phyloP scores from a whole-genome alignment of 495 filamentous ascomycete species.

The Amphirosellinia nigrospora region DNA sequence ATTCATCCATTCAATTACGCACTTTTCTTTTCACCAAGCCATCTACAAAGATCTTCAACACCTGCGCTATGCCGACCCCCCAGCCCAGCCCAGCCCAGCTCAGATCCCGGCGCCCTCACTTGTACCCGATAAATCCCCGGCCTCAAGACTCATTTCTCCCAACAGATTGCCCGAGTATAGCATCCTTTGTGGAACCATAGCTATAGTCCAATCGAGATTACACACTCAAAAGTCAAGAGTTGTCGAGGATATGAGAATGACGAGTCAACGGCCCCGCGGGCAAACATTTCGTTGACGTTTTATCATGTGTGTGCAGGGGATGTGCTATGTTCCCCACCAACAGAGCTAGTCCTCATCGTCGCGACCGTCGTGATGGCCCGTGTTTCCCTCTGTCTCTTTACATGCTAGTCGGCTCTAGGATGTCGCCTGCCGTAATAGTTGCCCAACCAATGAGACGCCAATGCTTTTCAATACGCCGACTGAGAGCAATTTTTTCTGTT shows the following conservation, averaged over 20 bases:
- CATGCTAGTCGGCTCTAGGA: slow-evolving; percentile 28
- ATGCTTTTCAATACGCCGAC: slow-evolving; percentile 97
- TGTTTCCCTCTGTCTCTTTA: neutral
- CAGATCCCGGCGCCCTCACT: neutral
- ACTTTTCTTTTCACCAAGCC: neutral
- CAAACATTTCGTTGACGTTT: neutral
- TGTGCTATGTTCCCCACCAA: neutral
- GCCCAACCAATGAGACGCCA: slow-evolving; percentile 99
- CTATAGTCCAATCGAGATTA: neutral
- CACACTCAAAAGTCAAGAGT: neutral
- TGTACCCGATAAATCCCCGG: no score
- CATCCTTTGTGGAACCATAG: neutral
- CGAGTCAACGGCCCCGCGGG: neutral
- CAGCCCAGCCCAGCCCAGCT: neutral
- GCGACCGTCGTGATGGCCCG: neutral
- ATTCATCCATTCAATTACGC: neutral
- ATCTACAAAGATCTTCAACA: slow-evolving; percentile 11
- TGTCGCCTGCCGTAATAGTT: slow-evolving; percentile 68
- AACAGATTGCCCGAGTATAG: neutral
- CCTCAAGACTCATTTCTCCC: neutral
- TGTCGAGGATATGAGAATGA: neutral
- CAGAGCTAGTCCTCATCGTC: neutral
- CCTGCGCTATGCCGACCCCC: slow-evolving; percentile 1
- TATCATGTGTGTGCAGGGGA: neutral
- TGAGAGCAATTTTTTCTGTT: slow-evolving; percentile 92